Conservation (phyloP, 805 yeast species). For the Yarrowia hollandica region DNA sequence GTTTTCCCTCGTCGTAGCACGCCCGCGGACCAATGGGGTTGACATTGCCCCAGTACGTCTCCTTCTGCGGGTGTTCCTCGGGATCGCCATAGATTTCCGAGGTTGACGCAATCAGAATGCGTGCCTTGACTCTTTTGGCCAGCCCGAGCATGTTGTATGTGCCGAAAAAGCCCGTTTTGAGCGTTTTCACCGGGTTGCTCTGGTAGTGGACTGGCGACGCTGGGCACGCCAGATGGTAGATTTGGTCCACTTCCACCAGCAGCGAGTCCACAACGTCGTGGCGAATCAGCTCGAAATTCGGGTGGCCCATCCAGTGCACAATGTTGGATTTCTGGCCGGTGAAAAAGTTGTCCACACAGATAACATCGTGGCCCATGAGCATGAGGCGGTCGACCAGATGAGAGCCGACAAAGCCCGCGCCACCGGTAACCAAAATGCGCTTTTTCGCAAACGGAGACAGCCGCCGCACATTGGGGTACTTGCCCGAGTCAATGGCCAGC, state of each 20-base stretch:
- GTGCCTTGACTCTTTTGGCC: slow-evolving; percentile 38
- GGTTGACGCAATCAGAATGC: slow-evolving; percentile 37
- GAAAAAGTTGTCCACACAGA: slow-evolving; percentile 38
- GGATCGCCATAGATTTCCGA: slow-evolving; percentile 40
- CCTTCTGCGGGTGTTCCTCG: slow-evolving; percentile 38
- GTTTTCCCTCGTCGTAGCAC: slow-evolving; percentile 39
- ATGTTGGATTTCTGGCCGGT: slow-evolving; percentile 37
- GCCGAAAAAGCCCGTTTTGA: slow-evolving; percentile 38
- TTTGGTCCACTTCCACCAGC: slow-evolving; percentile 38
- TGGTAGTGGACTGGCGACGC: slow-evolving; percentile 39
- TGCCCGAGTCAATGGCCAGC: slow-evolving; percentile 17
- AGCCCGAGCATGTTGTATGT: slow-evolving; percentile 39
- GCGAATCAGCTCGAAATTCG: slow-evolving; percentile 37
- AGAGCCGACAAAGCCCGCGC: slow-evolving; percentile 39
- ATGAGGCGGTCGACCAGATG: slow-evolving; percentile 38
- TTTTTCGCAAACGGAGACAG: slow-evolving; percentile 37
- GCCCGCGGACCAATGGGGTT: slow-evolving; percentile 37
- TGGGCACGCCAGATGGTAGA: slow-evolving; percentile 38
- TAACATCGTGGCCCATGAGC: slow-evolving; percentile 38
- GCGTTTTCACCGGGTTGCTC: slow-evolving; percentile 38
- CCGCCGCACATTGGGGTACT: slow-evolving; percentile 35
- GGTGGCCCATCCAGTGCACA: slow-evolving; percentile 39
- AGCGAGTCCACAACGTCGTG: slow-evolving; percentile 39
- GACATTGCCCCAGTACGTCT: slow-evolving; percentile 38
- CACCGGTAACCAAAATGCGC: slow-evolving; percentile 37